Percentiles rank a stretch among this genome's conserved stretches.
phyloP scores from a whole-genome alignment of 2,329 filamentous ascomycete species.

The Colletotrichum coccodes region DNA sequence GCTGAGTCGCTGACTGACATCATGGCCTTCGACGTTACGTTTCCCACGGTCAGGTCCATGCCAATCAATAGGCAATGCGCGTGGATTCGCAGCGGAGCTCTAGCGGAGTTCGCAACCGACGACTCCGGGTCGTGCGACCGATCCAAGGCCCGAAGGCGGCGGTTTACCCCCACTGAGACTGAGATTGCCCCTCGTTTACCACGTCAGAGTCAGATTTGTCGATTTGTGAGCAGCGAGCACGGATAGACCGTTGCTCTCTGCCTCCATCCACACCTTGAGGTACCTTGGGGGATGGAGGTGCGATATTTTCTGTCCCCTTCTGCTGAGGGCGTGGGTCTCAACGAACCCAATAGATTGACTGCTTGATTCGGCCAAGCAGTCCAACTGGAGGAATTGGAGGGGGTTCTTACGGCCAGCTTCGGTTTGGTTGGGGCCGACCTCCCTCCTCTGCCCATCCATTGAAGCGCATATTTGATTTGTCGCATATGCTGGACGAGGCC shows the following conservation, averaged over 20 bases:
- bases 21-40: slow-evolving; percentile 13
- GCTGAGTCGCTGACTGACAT: slow-evolving; percentile 17
- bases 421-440: slow-evolving; percentile 32
- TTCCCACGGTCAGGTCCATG: slow-evolving; percentile 19
- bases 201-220: slow-evolving; percentile 25
- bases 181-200: slow-evolving; percentile 22
- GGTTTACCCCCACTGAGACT: slow-evolving; percentile 13
- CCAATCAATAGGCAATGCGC: slow-evolving; percentile 27
- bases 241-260: slow-evolving; percentile 11
- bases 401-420: slow-evolving; percentile 25
- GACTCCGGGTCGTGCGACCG: slow-evolving; percentile 24
- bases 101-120: slow-evolving; percentile 29
- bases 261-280: slow-evolving; percentile 26
- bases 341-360: slow-evolving; percentile 30
- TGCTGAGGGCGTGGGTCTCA: slow-evolving; percentile 29
- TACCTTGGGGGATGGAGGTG: slow-evolving; percentile 29
- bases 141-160: slow-evolving; percentile 32
- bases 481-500: slow-evolving; percentile 13
- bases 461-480: slow-evolving; percentile 30
- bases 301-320: slow-evolving; percentile 33
- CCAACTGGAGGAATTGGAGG: slow-evolving; percentile 30
- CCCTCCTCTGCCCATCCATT: slow-evolving; percentile 24
- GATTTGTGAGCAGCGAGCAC: slow-evolving; percentile 27
- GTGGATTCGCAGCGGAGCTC: slow-evolving; percentile 31
- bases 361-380: slow-evolving; percentile 24